phyloP scores from a whole-genome alignment of 163 green algal genomes.

The Picocystis sp. region DNA sequence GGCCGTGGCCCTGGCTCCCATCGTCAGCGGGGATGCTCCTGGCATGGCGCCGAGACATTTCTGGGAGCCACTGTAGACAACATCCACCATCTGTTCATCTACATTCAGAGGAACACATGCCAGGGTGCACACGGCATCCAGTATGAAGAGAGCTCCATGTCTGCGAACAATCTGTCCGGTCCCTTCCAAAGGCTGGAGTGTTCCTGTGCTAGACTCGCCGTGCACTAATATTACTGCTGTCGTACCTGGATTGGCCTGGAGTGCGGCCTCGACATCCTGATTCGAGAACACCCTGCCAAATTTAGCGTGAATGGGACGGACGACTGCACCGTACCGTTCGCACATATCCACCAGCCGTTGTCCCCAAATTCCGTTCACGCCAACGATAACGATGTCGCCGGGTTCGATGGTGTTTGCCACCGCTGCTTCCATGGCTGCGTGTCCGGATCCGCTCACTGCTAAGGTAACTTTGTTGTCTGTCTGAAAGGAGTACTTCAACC shows the following conservation, averaged over 20 bases:
- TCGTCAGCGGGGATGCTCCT: conserved; percentile 2
- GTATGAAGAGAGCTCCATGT: conserved; percentile 4
- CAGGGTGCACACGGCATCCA: conserved; percentile 6
- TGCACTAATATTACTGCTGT: not conserved
- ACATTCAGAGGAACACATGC: conserved; percentile 6
- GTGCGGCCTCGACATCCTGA: not conserved
- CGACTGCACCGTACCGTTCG: conserved; percentile 1
- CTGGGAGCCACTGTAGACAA: conserved; percentile 5
- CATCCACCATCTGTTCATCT: conserved; percentile 2
- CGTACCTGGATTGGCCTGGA: not conserved
- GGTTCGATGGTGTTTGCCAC: conserved; percentile 11
- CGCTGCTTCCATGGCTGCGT: conserved; percentile 33
- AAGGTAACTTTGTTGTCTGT: conserved; percentile 72
- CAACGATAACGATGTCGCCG: conserved; percentile 2
- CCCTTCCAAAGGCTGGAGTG: conserved; percentile 5
- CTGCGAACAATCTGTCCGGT: not conserved
- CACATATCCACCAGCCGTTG: conserved; percentile 1
- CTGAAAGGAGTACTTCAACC: conserved; percentile 60
- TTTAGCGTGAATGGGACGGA: not conserved
- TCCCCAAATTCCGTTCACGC: conserved; percentile 7
- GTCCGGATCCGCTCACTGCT: conserved; percentile 49
- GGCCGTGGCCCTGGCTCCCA: not conserved
- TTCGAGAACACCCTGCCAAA: not conserved
- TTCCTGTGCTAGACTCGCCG: conserved; percentile 4
- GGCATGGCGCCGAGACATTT: conserved; percentile 2